A percentile compares a stretch with the other conserved stretches of the same genome.
Evolutionary conservation across 352 stramenopile genomes (phyloP).

Genomic region (Blastocystis sp.): DNA sequence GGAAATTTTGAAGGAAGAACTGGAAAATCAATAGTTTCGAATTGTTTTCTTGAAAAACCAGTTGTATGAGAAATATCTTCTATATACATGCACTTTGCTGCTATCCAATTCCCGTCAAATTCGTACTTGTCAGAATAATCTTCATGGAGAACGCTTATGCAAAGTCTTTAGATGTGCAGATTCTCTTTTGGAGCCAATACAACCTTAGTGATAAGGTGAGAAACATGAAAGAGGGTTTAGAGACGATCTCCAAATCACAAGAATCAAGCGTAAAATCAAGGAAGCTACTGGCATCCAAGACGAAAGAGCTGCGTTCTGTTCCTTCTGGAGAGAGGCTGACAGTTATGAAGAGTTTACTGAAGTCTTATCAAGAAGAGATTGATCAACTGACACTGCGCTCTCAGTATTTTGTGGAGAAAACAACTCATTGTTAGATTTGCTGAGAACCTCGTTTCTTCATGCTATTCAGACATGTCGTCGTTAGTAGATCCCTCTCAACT

Average conservation of each 20-base stretch:
- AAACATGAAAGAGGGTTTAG: slow-evolving; percentile 1
- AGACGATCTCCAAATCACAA: slow-evolving; percentile 35
- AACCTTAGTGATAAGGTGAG: neutral
- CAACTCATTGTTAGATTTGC: slow-evolving; percentile 4
- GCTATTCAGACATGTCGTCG: neutral
- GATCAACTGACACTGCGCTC: slow-evolving; percentile 20
- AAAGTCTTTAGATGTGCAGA: neutral
- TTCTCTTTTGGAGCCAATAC: slow-evolving; percentile 2
- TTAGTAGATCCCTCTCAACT: neutral
- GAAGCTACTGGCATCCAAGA: slow-evolving; percentile 31
- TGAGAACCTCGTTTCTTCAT: slow-evolving; percentile 32
- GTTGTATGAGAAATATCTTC: no score
- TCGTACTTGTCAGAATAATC: neutral
- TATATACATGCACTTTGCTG: no score
- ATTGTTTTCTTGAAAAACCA: neutral
- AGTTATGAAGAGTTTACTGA: slow-evolving; percentile 32
- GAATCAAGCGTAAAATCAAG: slow-evolving; percentile 14
- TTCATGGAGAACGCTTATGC: slow-evolving; percentile 24
- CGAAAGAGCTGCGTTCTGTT: neutral
- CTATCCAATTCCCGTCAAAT: no score
- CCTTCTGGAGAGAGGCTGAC: neutral
- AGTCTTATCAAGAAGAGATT: slow-evolving; percentile 31
- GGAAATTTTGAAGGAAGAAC: neutral
- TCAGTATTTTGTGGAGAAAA: neutral
- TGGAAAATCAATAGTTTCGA: neutral